These are phyloP conservation scores for Trichosporon ovoides DNA, from an alignment of 1,284 basidiomycete genomes.

Conservation along the genomic window DNA sequence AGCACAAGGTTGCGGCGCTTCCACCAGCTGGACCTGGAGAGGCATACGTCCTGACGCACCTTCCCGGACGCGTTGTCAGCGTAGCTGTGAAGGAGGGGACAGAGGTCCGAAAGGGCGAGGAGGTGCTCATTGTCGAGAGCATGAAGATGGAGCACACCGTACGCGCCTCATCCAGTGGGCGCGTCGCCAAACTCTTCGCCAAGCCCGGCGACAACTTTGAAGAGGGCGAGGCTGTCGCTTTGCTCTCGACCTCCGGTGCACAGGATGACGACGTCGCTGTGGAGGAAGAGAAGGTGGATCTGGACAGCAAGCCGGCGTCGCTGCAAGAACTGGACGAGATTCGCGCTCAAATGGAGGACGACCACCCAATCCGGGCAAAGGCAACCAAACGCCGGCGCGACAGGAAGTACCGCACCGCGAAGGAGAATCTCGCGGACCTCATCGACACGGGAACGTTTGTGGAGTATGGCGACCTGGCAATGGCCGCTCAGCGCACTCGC, in stretches of 20 bases:
- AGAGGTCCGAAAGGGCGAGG: slow-evolving; percentile 12
- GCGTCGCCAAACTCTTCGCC: slow-evolving; percentile 10
- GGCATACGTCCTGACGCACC: slow-evolving; percentile 16
- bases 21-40: slow-evolving; percentile 17
- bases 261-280: neutral
- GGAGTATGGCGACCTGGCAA: slow-evolving; percentile 20
- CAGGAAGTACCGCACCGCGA: slow-evolving; percentile 16
- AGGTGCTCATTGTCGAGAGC: slow-evolving; percentile 17
- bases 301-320: slow-evolving; percentile 13
- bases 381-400: slow-evolving; percentile 15
- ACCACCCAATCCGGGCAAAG: slow-evolving; percentile 12
- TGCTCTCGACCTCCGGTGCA: neutral
- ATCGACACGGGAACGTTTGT: slow-evolving; percentile 18
- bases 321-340: slow-evolving; percentile 19
- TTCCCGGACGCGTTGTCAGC: slow-evolving; percentile 18
- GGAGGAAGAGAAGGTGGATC: slow-evolving; percentile 10
- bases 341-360: slow-evolving; percentile 14
- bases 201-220: slow-evolving; percentile 15
- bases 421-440: slow-evolving; percentile 20
- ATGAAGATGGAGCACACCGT: slow-evolving; percentile 26
- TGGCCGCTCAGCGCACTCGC: slow-evolving; percentile 18
- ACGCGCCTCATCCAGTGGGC: slow-evolving; percentile 8
- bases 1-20: neutral
- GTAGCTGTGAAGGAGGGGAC: slow-evolving; percentile 11
- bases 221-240: slow-evolving; percentile 18